phyloP scores from a whole-genome alignment of 257 asterid species.

The Salvia miltiorrhiza region DNA sequence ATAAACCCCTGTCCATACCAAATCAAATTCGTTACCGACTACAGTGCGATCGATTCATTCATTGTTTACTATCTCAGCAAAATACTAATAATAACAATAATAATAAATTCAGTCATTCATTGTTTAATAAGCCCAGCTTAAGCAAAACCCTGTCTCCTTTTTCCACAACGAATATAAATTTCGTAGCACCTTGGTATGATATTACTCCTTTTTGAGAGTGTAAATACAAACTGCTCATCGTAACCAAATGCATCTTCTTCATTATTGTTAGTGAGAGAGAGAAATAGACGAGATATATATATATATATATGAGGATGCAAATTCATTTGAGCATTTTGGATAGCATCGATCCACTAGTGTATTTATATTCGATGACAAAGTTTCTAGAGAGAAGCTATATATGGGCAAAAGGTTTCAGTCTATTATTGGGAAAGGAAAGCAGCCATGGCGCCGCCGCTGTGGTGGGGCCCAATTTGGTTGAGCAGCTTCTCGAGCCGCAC shows the following conservation, averaged over 20 bases:
- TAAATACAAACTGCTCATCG: no score
- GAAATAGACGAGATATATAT: neutral
- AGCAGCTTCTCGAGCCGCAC: constrained; percentile 49
- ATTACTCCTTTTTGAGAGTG: no score
- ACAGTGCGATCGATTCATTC: no score
- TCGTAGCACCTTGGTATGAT: no score
- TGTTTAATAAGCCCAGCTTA: no score
- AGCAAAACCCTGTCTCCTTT: neutral
- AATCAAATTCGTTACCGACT: no score
- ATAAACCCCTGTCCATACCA: no score
- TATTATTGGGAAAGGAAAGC: neutral
- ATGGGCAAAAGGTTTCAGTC: neutral
- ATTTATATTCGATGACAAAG: constrained; percentile 5
- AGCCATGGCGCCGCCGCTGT: constrained; percentile 20
- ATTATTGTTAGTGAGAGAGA: neutral
- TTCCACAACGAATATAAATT: neutral
- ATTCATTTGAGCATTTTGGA: neutral
- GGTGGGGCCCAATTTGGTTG: constrained; percentile 40
- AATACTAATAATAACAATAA: no score
- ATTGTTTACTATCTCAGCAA: no score
- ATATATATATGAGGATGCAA: neutral
- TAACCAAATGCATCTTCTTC: no score
- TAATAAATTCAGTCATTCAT: no score
- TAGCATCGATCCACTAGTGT: no score
- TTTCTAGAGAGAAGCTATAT: neutral